A percentile compares a stretch with the other conserved stretches of the same genome.
phyloP scores from a whole-genome alignment of 306 rosid genomes.

The Acacia acuminata region DNA sequence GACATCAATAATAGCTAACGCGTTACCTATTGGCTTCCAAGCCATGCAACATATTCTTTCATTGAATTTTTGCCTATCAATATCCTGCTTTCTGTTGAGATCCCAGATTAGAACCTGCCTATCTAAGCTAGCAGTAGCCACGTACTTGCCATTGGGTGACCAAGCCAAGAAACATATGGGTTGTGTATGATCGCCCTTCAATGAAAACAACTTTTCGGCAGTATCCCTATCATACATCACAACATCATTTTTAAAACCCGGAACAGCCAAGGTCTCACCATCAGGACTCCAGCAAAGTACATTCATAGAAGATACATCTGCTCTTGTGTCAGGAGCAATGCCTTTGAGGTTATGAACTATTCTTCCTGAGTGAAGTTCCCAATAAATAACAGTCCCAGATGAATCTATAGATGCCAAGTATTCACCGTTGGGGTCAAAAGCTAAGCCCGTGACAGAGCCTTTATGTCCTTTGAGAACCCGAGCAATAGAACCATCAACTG shows the following conservation, averaged over 20 bases:
- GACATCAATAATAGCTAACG: constrained; percentile 80
- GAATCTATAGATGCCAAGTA: constrained; percentile 91
- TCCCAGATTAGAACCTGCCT: constrained; percentile 95
- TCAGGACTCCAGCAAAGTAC: constrained; percentile 95
- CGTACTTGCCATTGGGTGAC: constrained; percentile 95
- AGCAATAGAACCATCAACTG: constrained; percentile 89
- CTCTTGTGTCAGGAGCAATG: constrained; percentile 73
- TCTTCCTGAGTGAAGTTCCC: constrained; percentile 88
- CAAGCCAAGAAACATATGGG: constrained; percentile 86
- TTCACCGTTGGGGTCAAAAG: constrained; percentile 86
- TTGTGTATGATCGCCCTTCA: constrained; percentile 81
- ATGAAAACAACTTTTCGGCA: constrained; percentile 76
- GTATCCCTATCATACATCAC: constrained; percentile 95
- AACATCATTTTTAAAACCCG: constrained; percentile 85
- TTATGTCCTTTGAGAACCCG: constrained; percentile 92
- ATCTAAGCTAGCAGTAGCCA: constrained; percentile 88
- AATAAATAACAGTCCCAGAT: constrained; percentile 66
- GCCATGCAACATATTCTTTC: constrained; percentile 80
- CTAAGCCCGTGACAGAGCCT: constrained; percentile 79
- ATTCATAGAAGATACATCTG: constrained; percentile 67
- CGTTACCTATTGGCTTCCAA: constrained; percentile 89
- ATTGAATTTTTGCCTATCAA: constrained; percentile 88
- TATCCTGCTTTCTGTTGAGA: constrained; percentile 75
- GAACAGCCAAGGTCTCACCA: constrained; percentile 81
- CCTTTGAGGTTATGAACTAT: constrained; percentile 72